Conservation (phyloP, 2,329 filamentous ascomycete genomes). For the Fusarium bactridioides region DNA sequence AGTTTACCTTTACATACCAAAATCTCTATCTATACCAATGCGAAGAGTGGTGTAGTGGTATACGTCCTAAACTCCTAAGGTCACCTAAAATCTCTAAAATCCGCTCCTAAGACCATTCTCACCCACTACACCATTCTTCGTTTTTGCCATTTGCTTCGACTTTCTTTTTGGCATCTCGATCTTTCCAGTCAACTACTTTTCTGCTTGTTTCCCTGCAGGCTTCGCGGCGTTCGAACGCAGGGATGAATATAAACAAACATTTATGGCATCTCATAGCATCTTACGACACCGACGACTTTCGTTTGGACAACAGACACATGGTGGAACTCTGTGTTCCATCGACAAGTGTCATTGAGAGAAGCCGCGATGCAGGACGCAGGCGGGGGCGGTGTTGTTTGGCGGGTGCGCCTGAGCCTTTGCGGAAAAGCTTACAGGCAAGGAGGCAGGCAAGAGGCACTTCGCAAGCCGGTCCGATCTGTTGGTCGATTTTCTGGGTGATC, state of each 20-base stretch:
- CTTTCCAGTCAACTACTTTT: neutral
- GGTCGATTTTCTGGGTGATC: neutral
- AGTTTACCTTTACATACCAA: neutral
- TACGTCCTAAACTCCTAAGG: neutral
- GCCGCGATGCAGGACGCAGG: neutral
- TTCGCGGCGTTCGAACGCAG: neutral
- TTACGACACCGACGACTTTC: neutral
- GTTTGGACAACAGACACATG: neutral
- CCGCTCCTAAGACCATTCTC: neutral
- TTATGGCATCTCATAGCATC: neutral
- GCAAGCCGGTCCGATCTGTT: neutral
- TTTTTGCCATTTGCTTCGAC: neutral
- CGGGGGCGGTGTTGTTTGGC: neutral
- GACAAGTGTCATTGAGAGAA: too few relatives aligned
- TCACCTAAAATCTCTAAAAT: neutral
- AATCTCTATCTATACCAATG: neutral
- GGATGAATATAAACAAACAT: too few relatives aligned
- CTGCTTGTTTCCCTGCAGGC: too few relatives aligned
- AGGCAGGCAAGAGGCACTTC: neutral
- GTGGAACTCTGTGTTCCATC: neutral
- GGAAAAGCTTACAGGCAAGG: neutral
- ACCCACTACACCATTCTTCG: neutral
- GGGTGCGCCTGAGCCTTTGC: neutral
- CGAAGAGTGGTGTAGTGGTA: constrained; percentile 1
- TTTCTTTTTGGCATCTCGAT: neutral